These are phyloP conservation scores for Aspergillus heteromorphus DNA, from an alignment of 495 filamentous ascomycete species.

Conservation along the genomic window DNA sequence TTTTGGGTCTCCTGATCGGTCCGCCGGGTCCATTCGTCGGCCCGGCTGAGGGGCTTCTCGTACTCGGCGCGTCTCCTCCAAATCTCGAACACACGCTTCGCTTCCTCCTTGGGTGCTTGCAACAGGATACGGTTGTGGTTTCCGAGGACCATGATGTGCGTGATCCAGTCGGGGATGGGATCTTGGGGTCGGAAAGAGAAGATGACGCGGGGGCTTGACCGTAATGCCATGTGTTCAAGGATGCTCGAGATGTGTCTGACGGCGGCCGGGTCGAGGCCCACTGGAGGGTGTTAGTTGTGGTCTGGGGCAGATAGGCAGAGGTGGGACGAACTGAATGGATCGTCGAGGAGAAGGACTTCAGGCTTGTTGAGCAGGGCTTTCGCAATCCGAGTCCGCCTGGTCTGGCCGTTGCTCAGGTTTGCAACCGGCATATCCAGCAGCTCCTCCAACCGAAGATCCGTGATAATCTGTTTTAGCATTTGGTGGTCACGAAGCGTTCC, in stretches of 20 bases:
- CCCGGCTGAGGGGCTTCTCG: background rate
- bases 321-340: constrained; percentile 69
- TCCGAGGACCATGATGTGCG: constrained; percentile 65
- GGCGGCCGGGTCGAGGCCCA: constrained; percentile 88
- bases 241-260: constrained; percentile 62
- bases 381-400: constrained; percentile 77
- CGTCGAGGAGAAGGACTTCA: constrained; percentile 80
- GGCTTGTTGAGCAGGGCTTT: constrained; percentile 73
- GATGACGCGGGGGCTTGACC: constrained; percentile 63
- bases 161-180: constrained; percentile 82
- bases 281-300: constrained; percentile 17
- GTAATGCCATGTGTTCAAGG: constrained; percentile 58
- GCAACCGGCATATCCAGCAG: constrained; percentile 75
- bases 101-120: constrained; percentile 21
- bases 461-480: constrained; percentile 54
- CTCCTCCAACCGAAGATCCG: constrained; percentile 56
- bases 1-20: constrained; percentile 10
- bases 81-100: constrained; percentile 17
- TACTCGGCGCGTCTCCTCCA: constrained; percentile 18
- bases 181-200: constrained; percentile 81
- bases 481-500: constrained; percentile 35
- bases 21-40: background rate
- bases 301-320: background rate
- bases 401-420: constrained; percentile 91
- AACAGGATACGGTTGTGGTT: constrained; percentile 52